Evolutionary conservation across 2,329 filamentous ascomycete genomes (phyloP).

Genomic region (Xylaria polymorpha): DNA sequence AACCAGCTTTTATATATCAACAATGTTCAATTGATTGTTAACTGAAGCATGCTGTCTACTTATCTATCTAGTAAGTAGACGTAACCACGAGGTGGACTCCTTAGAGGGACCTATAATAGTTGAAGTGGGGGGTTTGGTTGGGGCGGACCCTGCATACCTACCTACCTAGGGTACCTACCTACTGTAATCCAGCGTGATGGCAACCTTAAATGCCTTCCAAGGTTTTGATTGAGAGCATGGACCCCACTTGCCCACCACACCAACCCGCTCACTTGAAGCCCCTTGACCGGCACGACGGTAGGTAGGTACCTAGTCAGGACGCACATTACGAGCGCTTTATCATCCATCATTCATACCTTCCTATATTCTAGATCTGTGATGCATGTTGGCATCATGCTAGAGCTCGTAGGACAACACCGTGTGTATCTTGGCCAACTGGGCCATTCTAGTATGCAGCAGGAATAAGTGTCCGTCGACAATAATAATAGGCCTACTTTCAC

Average conservation of each 20-base stretch:
- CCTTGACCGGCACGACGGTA: slow-evolving; percentile 10
- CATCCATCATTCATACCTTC: slow-evolving; percentile 1
- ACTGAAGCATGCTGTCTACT: too few relatives aligned
- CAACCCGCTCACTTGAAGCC: slow-evolving; percentile 3
- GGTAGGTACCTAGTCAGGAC: background rate
- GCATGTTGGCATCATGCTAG: slow-evolving; percentile 23
- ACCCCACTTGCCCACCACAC: slow-evolving; percentile 24
- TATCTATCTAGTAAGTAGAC: too few relatives aligned
- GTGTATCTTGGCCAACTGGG: slow-evolving; percentile 13
- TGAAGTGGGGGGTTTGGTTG: background rate
- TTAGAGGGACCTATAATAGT: too few relatives aligned
- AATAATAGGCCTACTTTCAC: slow-evolving; percentile 15
- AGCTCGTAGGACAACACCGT: background rate
- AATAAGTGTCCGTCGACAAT: background rate
- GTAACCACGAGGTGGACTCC: too few relatives aligned
- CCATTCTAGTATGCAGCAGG: slow-evolving; percentile 18
- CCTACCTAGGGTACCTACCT: too few relatives aligned
- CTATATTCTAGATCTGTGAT: background rate
- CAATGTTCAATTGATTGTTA: too few relatives aligned
- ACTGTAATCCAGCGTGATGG: too few relatives aligned
- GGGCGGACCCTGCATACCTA: too few relatives aligned
- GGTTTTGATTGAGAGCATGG: too few relatives aligned
- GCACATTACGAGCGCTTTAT: slow-evolving; percentile 4
- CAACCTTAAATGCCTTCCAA: too few relatives aligned
- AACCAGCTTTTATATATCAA: too few relatives aligned